These are phyloP conservation scores for Trichosporon asahii DNA, from an alignment of 1,284 basidiomycete genomes.

Conservation along the genomic window DNA sequence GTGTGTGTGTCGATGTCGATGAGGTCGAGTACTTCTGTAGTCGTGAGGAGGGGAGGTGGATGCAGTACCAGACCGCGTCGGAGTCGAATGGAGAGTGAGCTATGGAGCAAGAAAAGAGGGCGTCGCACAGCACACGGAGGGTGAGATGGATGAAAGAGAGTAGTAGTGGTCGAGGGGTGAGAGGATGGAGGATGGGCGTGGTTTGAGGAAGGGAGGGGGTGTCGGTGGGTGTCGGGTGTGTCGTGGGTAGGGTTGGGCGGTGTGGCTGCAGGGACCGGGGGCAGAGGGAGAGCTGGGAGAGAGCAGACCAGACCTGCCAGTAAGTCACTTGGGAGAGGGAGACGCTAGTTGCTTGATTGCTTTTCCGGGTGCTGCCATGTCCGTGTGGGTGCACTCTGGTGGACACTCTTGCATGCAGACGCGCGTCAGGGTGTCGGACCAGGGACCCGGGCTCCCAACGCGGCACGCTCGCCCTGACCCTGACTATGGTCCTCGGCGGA, in stretches of 20 bases:
- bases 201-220: not conserved
- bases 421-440: not conserved
- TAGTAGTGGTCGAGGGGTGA: not conserved
- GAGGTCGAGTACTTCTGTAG: not conserved
- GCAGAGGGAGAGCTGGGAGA: not conserved
- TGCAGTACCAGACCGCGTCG: conserved; percentile 9
- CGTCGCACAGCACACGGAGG: not conserved
- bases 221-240: conserved; percentile 1
- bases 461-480: not conserved
- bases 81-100: not conserved
- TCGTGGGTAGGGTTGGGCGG: not conserved
- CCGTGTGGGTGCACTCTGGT: not conserved
- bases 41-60: not conserved
- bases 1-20: not conserved
- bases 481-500: not conserved
- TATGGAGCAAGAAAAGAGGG: not conserved
- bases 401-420: not conserved
- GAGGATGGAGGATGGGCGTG: not conserved
- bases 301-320: no score
- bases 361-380: not conserved
- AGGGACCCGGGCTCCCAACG: not conserved
- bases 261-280: not conserved
- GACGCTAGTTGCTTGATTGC: not conserved
- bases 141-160: not conserved
- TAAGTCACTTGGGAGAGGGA: not conserved